Evolutionary conservation across 2,329 filamentous ascomycete species (phyloP).

Genomic region (Rutstroemia sp.): DNA sequence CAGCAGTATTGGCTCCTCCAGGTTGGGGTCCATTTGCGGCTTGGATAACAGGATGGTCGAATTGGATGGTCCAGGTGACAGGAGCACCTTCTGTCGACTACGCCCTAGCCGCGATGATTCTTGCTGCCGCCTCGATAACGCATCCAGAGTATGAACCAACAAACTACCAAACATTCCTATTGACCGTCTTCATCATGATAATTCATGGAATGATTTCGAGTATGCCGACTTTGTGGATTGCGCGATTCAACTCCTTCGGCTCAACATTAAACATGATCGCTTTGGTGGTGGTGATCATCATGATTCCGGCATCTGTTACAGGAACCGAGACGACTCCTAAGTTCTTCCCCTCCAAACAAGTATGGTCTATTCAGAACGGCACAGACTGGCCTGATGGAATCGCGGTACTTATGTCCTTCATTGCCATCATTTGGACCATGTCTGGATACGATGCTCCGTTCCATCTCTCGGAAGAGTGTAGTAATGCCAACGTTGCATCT

Average conservation of each 20-base stretch:
- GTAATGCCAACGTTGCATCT: constrained; percentile 62
- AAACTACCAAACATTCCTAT: constrained; percentile 60
- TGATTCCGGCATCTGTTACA: constrained; percentile 52
- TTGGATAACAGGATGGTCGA: constrained; percentile 64
- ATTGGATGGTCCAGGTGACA: constrained; percentile 61
- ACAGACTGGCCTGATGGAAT: constrained; percentile 63
- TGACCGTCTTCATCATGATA: constrained; percentile 60
- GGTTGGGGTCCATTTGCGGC: constrained; percentile 60
- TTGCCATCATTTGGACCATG: constrained; percentile 64
- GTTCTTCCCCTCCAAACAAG: constrained; percentile 49
- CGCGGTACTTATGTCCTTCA: constrained; percentile 63
- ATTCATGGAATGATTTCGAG: constrained; percentile 61
- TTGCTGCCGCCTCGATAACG: constrained; percentile 61
- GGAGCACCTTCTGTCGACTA: constrained; percentile 61
- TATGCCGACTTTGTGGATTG: constrained; percentile 64
- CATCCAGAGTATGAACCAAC: constrained; percentile 59
- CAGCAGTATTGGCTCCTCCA: constrained; percentile 60
- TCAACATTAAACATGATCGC: constrained; percentile 65
- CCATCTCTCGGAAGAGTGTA: constrained; percentile 69
- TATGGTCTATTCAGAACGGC: constrained; percentile 61
- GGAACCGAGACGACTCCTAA: constrained; percentile 41
- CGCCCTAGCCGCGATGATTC: constrained; percentile 60
- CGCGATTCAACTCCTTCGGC: constrained; percentile 61
- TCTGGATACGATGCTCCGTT: constrained; percentile 62
- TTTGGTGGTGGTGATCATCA: constrained; percentile 57